Evolutionary conservation across 345 rosid genomes (phyloP).

Genomic region (Salix suchowensis): DNA sequence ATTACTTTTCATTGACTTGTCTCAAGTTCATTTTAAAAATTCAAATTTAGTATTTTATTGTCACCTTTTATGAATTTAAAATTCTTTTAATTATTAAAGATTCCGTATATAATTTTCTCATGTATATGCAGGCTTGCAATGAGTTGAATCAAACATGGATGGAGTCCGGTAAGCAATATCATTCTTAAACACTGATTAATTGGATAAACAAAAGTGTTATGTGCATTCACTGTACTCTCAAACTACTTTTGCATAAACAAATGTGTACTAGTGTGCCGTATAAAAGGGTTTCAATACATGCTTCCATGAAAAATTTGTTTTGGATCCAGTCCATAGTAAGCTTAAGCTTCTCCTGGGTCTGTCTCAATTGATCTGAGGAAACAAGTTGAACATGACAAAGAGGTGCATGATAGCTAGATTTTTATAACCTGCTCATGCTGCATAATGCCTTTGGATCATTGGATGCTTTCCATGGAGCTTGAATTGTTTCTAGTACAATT

Average conservation of each 20-base stretch:
- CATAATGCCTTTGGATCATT: not conserved
- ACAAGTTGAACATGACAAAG: not conserved
- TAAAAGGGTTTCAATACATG: too few species aligned
- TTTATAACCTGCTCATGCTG: not conserved
- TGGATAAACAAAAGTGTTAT: constrained; percentile 2
- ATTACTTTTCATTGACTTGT: not conserved
- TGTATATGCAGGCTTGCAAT: constrained; percentile 75
- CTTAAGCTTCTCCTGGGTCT: not conserved
- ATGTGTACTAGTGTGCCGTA: too few species aligned
- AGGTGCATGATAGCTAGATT: constrained; percentile 8
- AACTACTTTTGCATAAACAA: not conserved
- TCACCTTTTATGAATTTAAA: not conserved
- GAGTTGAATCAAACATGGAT: constrained; percentile 91
- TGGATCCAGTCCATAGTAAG: not conserved
- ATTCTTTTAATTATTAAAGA: not conserved
- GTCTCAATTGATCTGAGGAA: not conserved
- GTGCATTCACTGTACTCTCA: not conserved
- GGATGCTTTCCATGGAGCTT: not conserved
- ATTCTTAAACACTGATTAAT: not conserved
- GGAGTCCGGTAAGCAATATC: constrained; percentile 71
- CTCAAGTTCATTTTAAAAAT: not conserved
- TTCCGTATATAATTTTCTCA: constrained; percentile 7
- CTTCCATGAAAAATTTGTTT: too few species aligned
- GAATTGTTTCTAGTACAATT: not conserved
- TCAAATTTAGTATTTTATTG: not conserved